Evolutionary conservation across 352 stramenopile genomes (phyloP).

Genomic region (Pythium oligandrum): DNA sequence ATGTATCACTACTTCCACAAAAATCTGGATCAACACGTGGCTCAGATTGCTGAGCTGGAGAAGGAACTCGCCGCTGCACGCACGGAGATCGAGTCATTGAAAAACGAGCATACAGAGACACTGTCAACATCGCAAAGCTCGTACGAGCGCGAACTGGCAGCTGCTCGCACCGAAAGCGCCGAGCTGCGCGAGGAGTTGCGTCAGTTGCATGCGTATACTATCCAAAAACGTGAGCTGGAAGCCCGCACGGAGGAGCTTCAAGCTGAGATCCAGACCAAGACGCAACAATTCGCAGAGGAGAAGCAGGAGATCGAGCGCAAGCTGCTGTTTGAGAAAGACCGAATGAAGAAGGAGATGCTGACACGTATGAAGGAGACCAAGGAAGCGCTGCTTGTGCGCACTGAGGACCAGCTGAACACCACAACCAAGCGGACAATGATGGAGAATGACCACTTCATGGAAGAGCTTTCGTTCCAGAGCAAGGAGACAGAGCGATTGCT

Average conservation of each 20-base stretch:
- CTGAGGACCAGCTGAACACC: slow-evolving; percentile 60
- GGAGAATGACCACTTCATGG: slow-evolving; percentile 74
- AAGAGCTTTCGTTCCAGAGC: slow-evolving; percentile 68
- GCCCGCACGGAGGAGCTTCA: slow-evolving; percentile 31
- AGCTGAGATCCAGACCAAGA: slow-evolving; percentile 19
- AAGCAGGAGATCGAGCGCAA: slow-evolving; percentile 49
- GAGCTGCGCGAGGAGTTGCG: slow-evolving; percentile 33
- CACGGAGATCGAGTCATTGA: slow-evolving; percentile 11
- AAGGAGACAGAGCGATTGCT: slow-evolving; percentile 69
- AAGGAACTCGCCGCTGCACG: slow-evolving; percentile 23
- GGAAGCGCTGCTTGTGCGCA: slow-evolving; percentile 44
- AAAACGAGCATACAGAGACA: slow-evolving; percentile 15
- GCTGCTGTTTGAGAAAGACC: slow-evolving; percentile 57
- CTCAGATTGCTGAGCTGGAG: slow-evolving; percentile 59
- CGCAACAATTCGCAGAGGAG: slow-evolving; percentile 23
- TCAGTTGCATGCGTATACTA: slow-evolving; percentile 46
- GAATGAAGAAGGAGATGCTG: slow-evolving; percentile 70
- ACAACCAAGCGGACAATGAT: slow-evolving; percentile 76
- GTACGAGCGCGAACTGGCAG: slow-evolving; percentile 12
- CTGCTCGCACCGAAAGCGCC: slow-evolving; percentile 16
- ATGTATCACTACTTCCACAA: slow-evolving; percentile 87
- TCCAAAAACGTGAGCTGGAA: slow-evolving; percentile 48
- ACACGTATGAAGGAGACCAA: slow-evolving; percentile 43
- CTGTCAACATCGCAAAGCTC: slow-evolving; percentile 11
- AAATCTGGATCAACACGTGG: slow-evolving; percentile 77